Evolutionary conservation across 2,329 filamentous ascomycete species (phyloP).

Genomic region (Colletotrichum brevisporum): DNA sequence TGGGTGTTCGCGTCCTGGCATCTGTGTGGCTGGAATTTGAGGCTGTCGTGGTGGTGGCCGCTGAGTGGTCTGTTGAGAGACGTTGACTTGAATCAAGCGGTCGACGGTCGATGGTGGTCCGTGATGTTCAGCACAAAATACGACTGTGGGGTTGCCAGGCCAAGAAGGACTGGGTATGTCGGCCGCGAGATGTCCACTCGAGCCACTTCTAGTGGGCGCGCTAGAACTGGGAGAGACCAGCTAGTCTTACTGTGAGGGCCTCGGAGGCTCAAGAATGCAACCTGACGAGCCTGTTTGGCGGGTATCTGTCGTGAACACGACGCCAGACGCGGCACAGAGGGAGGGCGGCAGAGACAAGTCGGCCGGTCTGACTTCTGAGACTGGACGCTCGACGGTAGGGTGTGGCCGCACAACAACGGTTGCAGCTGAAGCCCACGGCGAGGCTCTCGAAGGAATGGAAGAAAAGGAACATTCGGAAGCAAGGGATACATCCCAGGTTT

Average conservation of each 20-base stretch:
- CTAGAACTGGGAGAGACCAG: constrained; percentile 27
- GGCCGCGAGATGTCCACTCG: constrained; percentile 23
- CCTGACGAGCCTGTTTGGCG: constrained; percentile 36
- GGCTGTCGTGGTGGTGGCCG: constrained; percentile 25
- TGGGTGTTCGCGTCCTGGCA: constrained; percentile 22
- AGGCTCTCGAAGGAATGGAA: constrained; percentile 33
- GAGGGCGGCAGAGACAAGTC: constrained; percentile 15
- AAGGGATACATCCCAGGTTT: constrained; percentile 33
- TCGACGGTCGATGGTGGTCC: constrained; percentile 26
- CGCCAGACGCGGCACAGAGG: background rate
- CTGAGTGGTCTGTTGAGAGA: constrained; percentile 25
- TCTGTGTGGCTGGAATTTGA: constrained; percentile 35
- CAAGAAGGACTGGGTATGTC: constrained; percentile 26
- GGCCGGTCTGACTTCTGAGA: background rate
- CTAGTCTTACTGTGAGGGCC: constrained; percentile 32
- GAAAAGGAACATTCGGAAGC: constrained; percentile 32
- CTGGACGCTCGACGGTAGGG: background rate
- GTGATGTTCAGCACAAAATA: constrained; percentile 29
- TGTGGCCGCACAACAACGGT: constrained; percentile 13
- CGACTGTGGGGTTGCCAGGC: constrained; percentile 26
- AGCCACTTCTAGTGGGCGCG: constrained; percentile 30
- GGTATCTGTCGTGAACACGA: constrained; percentile 16
- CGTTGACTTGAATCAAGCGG: constrained; percentile 26
- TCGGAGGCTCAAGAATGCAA: constrained; percentile 21
- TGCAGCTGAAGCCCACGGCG: constrained; percentile 22